A percentile compares a stretch with the other conserved stretches of the same genome.
These are phyloP conservation scores for Phytophthora tentaculata DNA, from an alignment of 352 stramenopile genomes.

Conservation along the genomic window DNA sequence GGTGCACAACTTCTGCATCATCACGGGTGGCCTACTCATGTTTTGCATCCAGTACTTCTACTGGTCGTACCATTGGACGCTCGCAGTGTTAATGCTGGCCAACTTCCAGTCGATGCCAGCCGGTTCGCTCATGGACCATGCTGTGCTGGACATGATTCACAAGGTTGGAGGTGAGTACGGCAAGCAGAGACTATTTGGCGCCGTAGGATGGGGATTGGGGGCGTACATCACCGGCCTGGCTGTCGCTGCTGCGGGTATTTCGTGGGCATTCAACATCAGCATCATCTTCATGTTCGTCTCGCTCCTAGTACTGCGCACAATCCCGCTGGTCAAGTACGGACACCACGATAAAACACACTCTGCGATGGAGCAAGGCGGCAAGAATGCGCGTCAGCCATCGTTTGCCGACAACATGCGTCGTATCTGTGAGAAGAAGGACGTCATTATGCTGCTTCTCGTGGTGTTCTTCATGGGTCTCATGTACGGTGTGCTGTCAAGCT, in stretches of 20 bases:
- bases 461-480: slow-evolving; percentile 79
- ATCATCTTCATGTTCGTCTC: slow-evolving; percentile 55
- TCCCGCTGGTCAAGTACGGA: slow-evolving; percentile 52
- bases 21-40: slow-evolving; percentile 60
- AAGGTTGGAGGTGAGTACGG: slow-evolving; percentile 80
- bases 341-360: slow-evolving; percentile 36
- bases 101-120: slow-evolving; percentile 61
- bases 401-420: slow-evolving; percentile 35
- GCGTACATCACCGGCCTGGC: slow-evolving; percentile 67
- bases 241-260: slow-evolving; percentile 58
- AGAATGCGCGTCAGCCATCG: slow-evolving; percentile 12
- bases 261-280: slow-evolving; percentile 72
- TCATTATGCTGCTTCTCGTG: slow-evolving; percentile 66
- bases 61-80: slow-evolving; percentile 50
- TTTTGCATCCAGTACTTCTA: slow-evolving; percentile 59
- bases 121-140: slow-evolving; percentile 69
- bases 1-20: slow-evolving; percentile 66
- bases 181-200: slow-evolving; percentile 80
- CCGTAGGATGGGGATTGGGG: slow-evolving; percentile 58
- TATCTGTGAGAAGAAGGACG: slow-evolving; percentile 45
- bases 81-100: slow-evolving; percentile 51
- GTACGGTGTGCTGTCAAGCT: slow-evolving; percentile 76
- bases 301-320: slow-evolving; percentile 56
- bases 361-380: slow-evolving; percentile 30
- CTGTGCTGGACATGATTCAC: slow-evolving; percentile 65